Percentiles rank a stretch among this genome's conserved stretches.
phyloP scores from a whole-genome alignment of 306 rosid genomes.

The Cucumis hystrix region DNA sequence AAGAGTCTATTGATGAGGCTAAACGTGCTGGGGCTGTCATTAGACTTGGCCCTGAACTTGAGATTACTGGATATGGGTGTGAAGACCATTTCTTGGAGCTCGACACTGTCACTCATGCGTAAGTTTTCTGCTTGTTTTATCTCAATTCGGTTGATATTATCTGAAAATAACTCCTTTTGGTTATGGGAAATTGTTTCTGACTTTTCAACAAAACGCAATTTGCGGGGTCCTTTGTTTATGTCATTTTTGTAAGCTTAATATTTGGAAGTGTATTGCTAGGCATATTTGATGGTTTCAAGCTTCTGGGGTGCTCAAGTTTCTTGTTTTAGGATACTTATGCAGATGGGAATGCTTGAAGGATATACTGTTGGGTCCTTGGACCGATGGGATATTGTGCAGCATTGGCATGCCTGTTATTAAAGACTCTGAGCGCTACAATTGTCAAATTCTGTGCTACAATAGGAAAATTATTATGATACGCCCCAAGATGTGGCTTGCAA shows the following conservation, averaged over 20 bases:
- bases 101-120: constrained; percentile 78
- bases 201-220: background rate
- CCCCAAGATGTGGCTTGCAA: constrained; percentile 92
- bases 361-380: constrained; percentile 67
- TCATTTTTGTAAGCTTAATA: background rate
- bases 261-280: background rate
- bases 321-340: constrained; percentile 14
- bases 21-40: constrained; percentile 67
- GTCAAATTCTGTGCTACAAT: constrained; percentile 68
- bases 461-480: constrained; percentile 74
- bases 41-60: constrained; percentile 92
- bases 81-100: constrained; percentile 97
- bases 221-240: background rate
- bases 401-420: constrained; percentile 87
- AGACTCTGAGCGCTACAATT: constrained; percentile 81
- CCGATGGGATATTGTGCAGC: constrained; percentile 81
- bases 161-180: background rate
- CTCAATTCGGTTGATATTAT: background rate
- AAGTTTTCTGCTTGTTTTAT: background rate
- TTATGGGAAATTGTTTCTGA: background rate
- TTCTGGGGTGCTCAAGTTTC: background rate
- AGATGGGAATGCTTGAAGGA: constrained; percentile 97
- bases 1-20: constrained; percentile 47
- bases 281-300: background rate
- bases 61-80: constrained; percentile 88